phyloP scores from a whole-genome alignment of 345 rosid species.

The Bruguiera parviflora region DNA sequence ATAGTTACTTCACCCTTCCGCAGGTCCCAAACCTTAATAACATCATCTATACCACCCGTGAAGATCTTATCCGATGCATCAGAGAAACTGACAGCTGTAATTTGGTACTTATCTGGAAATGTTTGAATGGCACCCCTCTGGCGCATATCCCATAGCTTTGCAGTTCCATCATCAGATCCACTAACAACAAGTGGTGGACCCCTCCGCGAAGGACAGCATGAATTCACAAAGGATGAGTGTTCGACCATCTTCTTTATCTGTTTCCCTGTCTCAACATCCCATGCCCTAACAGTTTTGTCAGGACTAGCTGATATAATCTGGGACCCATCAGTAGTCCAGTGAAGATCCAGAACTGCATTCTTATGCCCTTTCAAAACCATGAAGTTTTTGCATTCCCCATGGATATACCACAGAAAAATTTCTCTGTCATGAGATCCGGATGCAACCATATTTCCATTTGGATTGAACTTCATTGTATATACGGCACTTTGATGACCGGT shows the following conservation, averaged over 20 bases:
- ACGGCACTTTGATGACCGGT: conserved; percentile 82
- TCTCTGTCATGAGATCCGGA: conserved; percentile 96
- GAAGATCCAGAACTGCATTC: conserved; percentile 88
- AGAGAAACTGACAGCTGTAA: conserved; percentile 88
- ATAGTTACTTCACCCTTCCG: conserved; percentile 84
- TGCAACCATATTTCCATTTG: conserved; percentile 74
- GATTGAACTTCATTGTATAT: conserved; percentile 91
- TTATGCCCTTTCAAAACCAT: conserved; percentile 96
- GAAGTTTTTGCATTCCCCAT: conserved; percentile 92
- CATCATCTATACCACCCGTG: conserved; percentile 88
- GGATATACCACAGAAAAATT: conserved; percentile 83
- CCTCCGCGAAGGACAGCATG: conserved; percentile 86
- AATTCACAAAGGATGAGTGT: conserved; percentile 84
- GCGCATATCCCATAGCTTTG: conserved; percentile 97
- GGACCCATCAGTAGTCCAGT: conserved; percentile 89
- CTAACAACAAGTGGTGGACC: conserved; percentile 90
- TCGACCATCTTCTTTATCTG: conserved; percentile 97
- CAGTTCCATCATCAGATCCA: conserved; percentile 97
- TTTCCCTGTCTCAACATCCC: conserved; percentile 92
- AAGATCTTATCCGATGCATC: conserved; percentile 93
- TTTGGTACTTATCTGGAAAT: conserved; percentile 93
- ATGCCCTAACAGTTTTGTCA: conserved; percentile 84
- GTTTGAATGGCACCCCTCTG: conserved; percentile 99
- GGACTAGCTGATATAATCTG: conserved; percentile 91
- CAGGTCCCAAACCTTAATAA: conserved; percentile 85